Base-by-base conservation (phyloP, 1,284 basidiomycete species). In the Moesziomyces sp. region DNA sequence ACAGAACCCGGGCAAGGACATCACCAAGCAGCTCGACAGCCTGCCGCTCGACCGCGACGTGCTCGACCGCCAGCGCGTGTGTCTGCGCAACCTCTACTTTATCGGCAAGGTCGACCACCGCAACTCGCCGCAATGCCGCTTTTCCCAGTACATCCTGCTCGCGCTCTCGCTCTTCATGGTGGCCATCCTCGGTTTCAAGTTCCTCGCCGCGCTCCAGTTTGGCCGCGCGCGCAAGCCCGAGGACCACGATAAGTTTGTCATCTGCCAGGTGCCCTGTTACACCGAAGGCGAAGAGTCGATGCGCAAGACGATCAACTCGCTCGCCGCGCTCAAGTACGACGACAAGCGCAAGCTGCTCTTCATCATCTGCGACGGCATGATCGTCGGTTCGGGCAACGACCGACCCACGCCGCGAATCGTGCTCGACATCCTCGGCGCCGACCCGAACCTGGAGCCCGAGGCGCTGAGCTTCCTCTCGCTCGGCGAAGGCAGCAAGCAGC, bases 261-360 rank as follows among this genome's bases (percentile, higher is more conserved):
- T 99, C 74, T 97, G 94, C 84, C 97, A 98, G 84, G 94, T 99
- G 0, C 95, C 95, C 6, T 97, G 94, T 89, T 98, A 97, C 84
- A 97, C 94, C 1, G 94, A 97, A 88, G 95, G 93, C 74, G 92
- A 96, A 77, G 86, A 89, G 35, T 97, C 93, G 3, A 88, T 99
- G 66, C 89, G 91, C 66, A 88, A 88, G 79, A 98, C 96, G 5
- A 96, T 99, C 84, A 93, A 99, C 84, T 97, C 94, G 19, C 87
- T 99, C 59, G 93, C 96, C 8, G 90, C 91, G 81, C 88, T 97
- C 85, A 95, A 93, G 85, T 99, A 98, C 83, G 95, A 99, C 82
- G 94, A 99, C 87, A 99, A 98, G 86, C 92, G 94, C 59, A 99
- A 98, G 86, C 87, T 99, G 5, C 86, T 98, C 28, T 90, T 97